These are phyloP conservation scores for Torulaspora microellipsoides DNA, from an alignment of 805 yeast species.

Conservation along the genomic window DNA sequence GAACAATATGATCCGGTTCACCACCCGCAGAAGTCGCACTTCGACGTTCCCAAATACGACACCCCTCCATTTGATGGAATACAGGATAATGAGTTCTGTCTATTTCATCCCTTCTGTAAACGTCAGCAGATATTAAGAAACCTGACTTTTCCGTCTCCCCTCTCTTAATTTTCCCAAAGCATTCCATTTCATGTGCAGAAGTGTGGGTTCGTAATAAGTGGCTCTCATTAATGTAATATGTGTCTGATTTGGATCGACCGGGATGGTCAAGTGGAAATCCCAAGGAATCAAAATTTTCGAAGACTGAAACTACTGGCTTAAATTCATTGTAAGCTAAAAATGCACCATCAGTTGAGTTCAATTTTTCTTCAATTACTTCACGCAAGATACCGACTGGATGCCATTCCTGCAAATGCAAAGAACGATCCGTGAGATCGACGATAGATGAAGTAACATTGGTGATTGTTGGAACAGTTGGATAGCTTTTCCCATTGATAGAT, in stretches of 20 bases:
- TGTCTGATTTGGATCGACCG: conserved; percentile 87
- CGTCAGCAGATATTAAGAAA: conserved; percentile 90
- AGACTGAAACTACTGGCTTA: conserved; percentile 74
- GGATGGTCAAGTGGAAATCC: conserved; percentile 93
- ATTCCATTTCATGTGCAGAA: conserved; percentile 91
- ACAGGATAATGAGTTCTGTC: conserved; percentile 96
- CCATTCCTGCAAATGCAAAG: conserved; percentile 63
- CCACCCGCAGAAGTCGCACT: conserved; percentile 30
- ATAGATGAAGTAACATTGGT: conserved; percentile 83
- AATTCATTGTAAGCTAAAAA: conserved; percentile 61
- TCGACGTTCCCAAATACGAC: conserved; percentile 69
- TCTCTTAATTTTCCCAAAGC: conserved; percentile 60
- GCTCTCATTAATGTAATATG: conserved; percentile 78
- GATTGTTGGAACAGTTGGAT: conserved; percentile 60
- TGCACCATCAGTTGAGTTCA: conserved; percentile 65
- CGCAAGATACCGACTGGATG: conserved; percentile 91
- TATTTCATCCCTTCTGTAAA: conserved; percentile 90
- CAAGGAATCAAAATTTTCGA: conserved; percentile 84
- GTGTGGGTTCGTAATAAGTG: conserved; percentile 86
- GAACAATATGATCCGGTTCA: conserved; percentile 35
- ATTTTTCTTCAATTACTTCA: conserved; percentile 62
- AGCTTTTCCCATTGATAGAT: conserved; percentile 45
- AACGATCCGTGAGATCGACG: conserved; percentile 59
- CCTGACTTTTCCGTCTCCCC: conserved; percentile 51
- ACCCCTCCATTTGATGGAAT: conserved; percentile 98